A percentile compares a stretch with the other conserved stretches of the same genome.
These are phyloP conservation scores for Pythium phragmiticola DNA, from an alignment of 352 stramenopile genomes.

Conservation along the genomic window DNA sequence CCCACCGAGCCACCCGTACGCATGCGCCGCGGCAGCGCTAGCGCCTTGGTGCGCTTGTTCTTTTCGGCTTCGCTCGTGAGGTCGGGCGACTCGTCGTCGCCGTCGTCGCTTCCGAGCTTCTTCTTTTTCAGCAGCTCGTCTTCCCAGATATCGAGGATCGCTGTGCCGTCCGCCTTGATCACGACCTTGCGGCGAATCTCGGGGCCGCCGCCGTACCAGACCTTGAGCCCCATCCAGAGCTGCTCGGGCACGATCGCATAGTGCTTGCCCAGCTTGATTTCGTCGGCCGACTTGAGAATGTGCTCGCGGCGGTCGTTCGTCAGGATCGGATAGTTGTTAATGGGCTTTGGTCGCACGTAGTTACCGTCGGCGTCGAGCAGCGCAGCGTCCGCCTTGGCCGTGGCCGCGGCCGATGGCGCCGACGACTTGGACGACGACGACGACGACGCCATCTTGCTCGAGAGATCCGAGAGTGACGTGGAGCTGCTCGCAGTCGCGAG, in stretches of 20 bases:
- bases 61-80: slow-evolving; percentile 55
- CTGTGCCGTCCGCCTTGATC: slow-evolving; percentile 48
- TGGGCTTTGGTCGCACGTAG: slow-evolving; percentile 77
- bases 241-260: slow-evolving; percentile 87
- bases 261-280: slow-evolving; percentile 79
- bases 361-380: slow-evolving; percentile 82
- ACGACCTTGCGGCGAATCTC: slow-evolving; percentile 86
- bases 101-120: slow-evolving; percentile 40
- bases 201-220: slow-evolving; percentile 91
- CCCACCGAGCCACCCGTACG: slow-evolving; percentile 73
- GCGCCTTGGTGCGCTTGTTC: slow-evolving; percentile 44
- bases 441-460: slow-evolving; percentile 16
- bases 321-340: slow-evolving; percentile 79
- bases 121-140: slow-evolving; percentile 48
- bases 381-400: slow-evolving; percentile 36
- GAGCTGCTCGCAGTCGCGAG: slow-evolving; percentile 23
- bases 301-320: slow-evolving; percentile 66
- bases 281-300: slow-evolving; percentile 65
- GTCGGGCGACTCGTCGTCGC: slow-evolving; percentile 31
- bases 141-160: slow-evolving; percentile 82
- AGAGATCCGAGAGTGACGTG: slow-evolving; percentile 23
- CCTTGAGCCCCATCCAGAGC: slow-evolving; percentile 88
- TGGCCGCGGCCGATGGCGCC: slow-evolving; percentile 3
- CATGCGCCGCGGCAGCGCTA: slow-evolving; percentile 72
- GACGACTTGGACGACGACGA: slow-evolving; percentile 12